phyloP scores from a whole-genome alignment of 768 basidiomycete species.

The Boletus pseudo-olivaceus region DNA sequence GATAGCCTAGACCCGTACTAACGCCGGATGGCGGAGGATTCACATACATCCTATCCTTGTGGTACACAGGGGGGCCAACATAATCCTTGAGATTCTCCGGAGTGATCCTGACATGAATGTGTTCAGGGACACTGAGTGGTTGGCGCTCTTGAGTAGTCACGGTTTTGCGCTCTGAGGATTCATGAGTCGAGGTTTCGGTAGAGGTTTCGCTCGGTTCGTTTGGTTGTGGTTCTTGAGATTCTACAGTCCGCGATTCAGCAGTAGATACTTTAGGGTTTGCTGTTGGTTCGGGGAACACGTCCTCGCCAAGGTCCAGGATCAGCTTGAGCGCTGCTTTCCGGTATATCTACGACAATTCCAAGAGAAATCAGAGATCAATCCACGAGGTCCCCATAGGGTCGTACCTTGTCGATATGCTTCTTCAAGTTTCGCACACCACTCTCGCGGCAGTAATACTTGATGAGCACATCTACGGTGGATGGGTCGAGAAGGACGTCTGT shows the following conservation, averaged over 20 bases:
- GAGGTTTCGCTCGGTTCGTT: conserved; percentile 34
- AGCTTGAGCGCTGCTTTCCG: conserved; percentile 93
- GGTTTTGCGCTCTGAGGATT: conserved; percentile 39
- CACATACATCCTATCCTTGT: conserved; percentile 89
- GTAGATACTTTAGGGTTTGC: conserved; percentile 15
- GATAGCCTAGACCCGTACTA: conserved; percentile 90
- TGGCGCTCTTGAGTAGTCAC: conserved; percentile 78
- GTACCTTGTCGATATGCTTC: conserved; percentile 97
- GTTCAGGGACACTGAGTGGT: conserved; percentile 76
- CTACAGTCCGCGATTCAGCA: conserved; percentile 38
- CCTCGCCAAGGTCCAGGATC: conserved; percentile 87
- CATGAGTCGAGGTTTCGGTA: conserved; percentile 14
- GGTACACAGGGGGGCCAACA: conserved; percentile 93
- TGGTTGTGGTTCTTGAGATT: conserved; percentile 47
- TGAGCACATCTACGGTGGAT: conserved; percentile 78
- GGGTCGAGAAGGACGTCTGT: conserved; percentile 80
- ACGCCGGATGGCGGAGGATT: conserved; percentile 85
- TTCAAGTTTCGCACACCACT: conserved; percentile 95
- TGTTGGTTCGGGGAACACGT: conserved; percentile 70
- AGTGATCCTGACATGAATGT: conserved; percentile 77
- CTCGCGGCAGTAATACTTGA: conserved; percentile 97
- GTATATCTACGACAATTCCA: conserved; percentile 65
- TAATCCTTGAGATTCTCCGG: conserved; percentile 92
- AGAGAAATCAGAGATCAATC: not conserved
- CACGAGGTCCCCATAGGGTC: not conserved